Conservation (phyloP, 2,329 filamentous ascomycete genomes). For the Xylaria sp. region DNA sequence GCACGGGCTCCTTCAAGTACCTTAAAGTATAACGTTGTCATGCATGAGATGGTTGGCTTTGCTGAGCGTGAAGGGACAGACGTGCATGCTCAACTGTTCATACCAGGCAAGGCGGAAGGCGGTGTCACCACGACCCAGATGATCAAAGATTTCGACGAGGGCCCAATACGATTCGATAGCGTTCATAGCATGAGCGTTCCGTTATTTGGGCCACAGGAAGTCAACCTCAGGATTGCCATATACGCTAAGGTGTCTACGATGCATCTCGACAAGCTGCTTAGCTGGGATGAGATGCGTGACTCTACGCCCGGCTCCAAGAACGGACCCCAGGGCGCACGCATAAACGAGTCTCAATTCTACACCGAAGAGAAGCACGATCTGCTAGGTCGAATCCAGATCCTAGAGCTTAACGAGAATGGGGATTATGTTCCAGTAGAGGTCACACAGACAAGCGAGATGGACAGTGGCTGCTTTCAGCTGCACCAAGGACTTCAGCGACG, state of each 20-base stretch:
- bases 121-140: conserved; percentile 95
- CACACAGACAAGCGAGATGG: conserved; percentile 79
- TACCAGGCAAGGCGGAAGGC: conserved; percentile 86
- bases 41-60: conserved; percentile 94
- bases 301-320: conserved; percentile 62
- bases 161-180: conserved; percentile 90
- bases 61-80: conserved; percentile 93
- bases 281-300: conserved; percentile 98
- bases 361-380: conserved; percentile 93
- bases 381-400: conserved; percentile 82
- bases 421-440: conserved; percentile 93
- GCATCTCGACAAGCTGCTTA: conserved; percentile 95
- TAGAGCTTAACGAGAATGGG: conserved; percentile 89
- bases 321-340: conserved; percentile 63
- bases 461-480: conserved; percentile 89
- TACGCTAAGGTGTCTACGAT: conserved; percentile 90
- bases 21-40: conserved; percentile 97
- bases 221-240: conserved; percentile 81
- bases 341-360: conserved; percentile 91
- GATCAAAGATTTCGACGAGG: conserved; percentile 91
- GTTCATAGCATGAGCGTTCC: conserved; percentile 98
- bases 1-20: conserved; percentile 90
- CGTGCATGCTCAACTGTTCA: conserved; percentile 95
- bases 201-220: conserved; percentile 72
- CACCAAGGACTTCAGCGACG: conserved; percentile 93